Evolutionary conservation across 345 rosid genomes (phyloP).

Genomic region (Sonneratia caseolaris): DNA sequence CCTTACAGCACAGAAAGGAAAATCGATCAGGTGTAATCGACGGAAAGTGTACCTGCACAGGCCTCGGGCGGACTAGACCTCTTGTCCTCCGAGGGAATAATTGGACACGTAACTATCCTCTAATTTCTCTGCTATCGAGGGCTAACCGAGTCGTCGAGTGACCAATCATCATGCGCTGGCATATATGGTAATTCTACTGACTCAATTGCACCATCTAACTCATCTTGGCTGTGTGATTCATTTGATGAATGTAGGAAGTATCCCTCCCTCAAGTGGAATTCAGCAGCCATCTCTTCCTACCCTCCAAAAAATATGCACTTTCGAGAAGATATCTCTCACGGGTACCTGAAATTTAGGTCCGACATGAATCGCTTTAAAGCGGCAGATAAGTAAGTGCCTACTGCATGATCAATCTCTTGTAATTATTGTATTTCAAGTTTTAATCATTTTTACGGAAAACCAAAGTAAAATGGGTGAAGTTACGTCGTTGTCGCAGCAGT

Average conservation of each 20-base stretch:
- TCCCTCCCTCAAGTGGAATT: conserved; percentile 6
- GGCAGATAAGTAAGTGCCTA: background rate
- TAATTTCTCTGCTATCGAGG: conserved; percentile 11
- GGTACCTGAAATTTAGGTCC: background rate
- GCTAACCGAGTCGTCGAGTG: conserved; percentile 8
- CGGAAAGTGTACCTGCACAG: conserved; percentile 13
- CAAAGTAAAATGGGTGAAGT: background rate
- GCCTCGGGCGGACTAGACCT: conserved; percentile 12
- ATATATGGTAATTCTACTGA: conserved; percentile 10
- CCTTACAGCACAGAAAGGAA: background rate
- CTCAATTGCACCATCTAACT: conserved; percentile 7
- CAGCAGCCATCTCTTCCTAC: conserved; percentile 7
- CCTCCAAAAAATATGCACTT: background rate
- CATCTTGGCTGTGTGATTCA: conserved; percentile 3
- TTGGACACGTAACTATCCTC: conserved; percentile 16
- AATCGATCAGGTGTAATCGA: background rate
- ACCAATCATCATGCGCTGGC: conserved; percentile 11
- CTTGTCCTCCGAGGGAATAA: conserved; percentile 14
- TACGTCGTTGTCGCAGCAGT: background rate
- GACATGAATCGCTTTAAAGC: background rate
- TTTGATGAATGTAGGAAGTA: conserved; percentile 2
- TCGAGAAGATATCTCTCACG: background rate
- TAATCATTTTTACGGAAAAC: no score
- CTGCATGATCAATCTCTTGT: background rate
- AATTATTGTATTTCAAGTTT: no score